These are phyloP conservation scores for Begonia loranthoides DNA, from an alignment of 306 rosid genomes.

Conservation along the genomic window DNA sequence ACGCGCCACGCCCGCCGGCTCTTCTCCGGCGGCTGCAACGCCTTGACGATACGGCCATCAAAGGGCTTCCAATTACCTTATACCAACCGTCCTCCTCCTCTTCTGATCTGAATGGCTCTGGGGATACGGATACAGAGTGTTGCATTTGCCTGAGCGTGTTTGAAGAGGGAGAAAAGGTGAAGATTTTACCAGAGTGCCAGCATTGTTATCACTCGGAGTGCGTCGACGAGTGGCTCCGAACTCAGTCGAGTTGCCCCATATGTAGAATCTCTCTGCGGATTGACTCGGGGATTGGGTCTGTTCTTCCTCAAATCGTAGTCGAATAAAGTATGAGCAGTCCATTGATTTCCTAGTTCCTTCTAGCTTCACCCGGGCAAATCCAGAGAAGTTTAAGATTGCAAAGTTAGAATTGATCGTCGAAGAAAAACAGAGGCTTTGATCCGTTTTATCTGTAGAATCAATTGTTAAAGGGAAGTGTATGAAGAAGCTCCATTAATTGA, in stretches of 20 bases:
- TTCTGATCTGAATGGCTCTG: background rate
- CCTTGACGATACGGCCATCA: conserved; percentile 27
- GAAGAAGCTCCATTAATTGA: too few species aligned
- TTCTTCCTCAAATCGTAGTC: conserved; percentile 5
- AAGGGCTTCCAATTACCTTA: conserved; percentile 34
- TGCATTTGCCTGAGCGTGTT: conserved; percentile 65
- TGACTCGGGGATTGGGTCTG: conserved; percentile 11
- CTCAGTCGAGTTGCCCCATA: conserved; percentile 70
- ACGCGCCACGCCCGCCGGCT: conserved; percentile 4
- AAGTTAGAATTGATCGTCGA: too few species aligned
- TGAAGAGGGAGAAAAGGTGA: conserved; percentile 57
- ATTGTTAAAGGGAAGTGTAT: too few species aligned
- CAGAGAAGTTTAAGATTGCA: too few species aligned
- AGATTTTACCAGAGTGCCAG: conserved; percentile 56
- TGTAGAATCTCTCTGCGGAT: conserved; percentile 54
- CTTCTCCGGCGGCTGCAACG: conserved; percentile 20
- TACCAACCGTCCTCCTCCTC: conserved; percentile 16
- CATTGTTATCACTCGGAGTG: conserved; percentile 74
- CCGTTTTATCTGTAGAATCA: too few species aligned
- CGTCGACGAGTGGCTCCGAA: conserved; percentile 59
- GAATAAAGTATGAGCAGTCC: background rate
- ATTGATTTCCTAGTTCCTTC: too few species aligned
- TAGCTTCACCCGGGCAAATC: too few species aligned
- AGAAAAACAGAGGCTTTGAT: too few species aligned
- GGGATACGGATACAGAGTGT: conserved; percentile 29